A percentile compares a stretch with the other conserved stretches of the same genome.
Conservation (phyloP, 2,329 filamentous ascomycete species). For the Diaporthe citriasiana region DNA sequence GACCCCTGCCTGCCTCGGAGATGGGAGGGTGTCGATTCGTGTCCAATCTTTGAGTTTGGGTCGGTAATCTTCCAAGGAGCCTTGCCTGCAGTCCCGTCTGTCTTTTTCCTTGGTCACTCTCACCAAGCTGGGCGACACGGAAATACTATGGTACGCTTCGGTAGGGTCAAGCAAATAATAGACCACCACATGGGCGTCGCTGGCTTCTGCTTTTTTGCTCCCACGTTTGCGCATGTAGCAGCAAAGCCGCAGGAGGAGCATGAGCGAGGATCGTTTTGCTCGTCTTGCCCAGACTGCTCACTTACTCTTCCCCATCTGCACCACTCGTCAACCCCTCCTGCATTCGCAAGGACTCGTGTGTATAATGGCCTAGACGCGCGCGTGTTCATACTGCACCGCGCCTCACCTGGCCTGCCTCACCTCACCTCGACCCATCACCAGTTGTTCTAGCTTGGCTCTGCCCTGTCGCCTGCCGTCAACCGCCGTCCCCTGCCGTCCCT, state of each 20-base stretch:
- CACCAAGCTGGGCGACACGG: not conserved
- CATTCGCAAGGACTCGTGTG: no score
- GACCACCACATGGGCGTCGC: constrained; percentile 9
- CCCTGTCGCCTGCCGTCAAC: not conserved
- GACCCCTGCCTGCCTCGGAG: constrained; percentile 28
- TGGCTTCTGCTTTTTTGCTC: not conserved
- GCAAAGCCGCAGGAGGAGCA: not conserved
- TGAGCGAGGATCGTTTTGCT: no score
- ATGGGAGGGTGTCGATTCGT: constrained; percentile 16
- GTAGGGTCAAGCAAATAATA: not conserved
- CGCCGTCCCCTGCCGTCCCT: not conserved
- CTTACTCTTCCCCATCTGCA: no score
- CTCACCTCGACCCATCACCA: not conserved
- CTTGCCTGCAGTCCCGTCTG: no score
- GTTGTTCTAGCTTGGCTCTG: not conserved
- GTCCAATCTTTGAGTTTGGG: not conserved
- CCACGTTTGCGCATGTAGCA: not conserved
- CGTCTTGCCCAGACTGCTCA: no score
- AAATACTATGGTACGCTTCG: no score
- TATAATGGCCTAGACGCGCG: constrained; percentile 15
- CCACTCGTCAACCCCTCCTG: no score
- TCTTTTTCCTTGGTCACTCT: not conserved
- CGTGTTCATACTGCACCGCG: not conserved
- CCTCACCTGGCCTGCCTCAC: not conserved
- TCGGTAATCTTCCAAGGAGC: not conserved